Evolutionary conservation across 495 filamentous ascomycete genomes (phyloP), one percentile per base, ranked within the genome.

Genomic region (Aspergillus kassunensis): DNA sequence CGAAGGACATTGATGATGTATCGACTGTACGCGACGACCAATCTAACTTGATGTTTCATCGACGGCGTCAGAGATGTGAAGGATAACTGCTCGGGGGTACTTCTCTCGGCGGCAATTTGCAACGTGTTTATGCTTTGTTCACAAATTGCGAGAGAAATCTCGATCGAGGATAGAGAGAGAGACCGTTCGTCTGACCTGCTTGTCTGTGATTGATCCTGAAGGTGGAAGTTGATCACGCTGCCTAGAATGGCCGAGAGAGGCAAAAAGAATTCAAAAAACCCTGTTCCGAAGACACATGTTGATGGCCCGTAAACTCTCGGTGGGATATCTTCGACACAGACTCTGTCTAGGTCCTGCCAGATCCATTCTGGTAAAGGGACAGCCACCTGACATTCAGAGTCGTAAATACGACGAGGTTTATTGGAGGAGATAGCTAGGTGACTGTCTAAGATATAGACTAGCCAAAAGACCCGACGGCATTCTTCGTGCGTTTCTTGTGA

Each of bases 211-310:
- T n/a, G n/a, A n/a, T n/a, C n/a, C n/a, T n/a, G n/a, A n/a, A n/a
- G n/a, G n/a, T n/a, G n/a, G n/a, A 92, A 73, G 57, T 92, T 87
- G 50, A 91, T 88, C 43, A 91, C 86, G 70, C 90, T 84, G 24
- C 88, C 88, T 20, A 92, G 74, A 48, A 92, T 88, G 19, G 86
- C 84, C 83, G 90, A 90, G 54, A 92, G 69, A 34, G 88, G 88
- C 48, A 90, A 72, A 70, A 92, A 91, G 68, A 85, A 91, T 63
- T 87, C 87, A 61, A 90, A 91, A 59, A 91, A 62, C 9, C 64
- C 61, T 6, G 47, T 44, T 0, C 68, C 68, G 6, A 57, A 56
- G 10, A 69, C 58, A 9, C 53, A 65, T 0, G 57, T 63, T 24
- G 55, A 57, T 37, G 61, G 68, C 20, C 63, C 68, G 36, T 61